These are phyloP conservation scores for Colletotrichum sojae DNA, from an alignment of 2,329 filamentous ascomycete genomes.

Conservation along the genomic window DNA sequence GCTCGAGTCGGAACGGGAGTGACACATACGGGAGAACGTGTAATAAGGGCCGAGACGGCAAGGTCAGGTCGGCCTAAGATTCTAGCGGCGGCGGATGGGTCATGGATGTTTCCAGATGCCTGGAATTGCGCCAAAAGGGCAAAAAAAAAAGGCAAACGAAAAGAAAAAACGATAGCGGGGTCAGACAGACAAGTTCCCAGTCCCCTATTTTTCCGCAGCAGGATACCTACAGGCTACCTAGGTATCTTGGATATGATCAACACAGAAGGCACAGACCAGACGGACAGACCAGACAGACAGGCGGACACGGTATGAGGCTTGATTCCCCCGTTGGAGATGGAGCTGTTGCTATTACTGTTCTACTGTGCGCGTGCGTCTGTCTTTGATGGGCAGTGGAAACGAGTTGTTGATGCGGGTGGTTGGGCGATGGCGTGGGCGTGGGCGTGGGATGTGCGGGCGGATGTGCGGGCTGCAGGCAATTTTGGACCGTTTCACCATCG, in stretches of 20 bases:
- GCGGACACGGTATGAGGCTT: too few relatives aligned
- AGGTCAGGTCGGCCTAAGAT: slow-evolving; percentile 19
- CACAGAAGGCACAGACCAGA: not conserved
- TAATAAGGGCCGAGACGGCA: slow-evolving; percentile 33
- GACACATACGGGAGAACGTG: slow-evolving; percentile 12
- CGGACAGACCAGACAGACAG: too few relatives aligned
- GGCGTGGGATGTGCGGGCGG: slow-evolving; percentile 8
- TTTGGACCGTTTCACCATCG: slow-evolving; percentile 32
- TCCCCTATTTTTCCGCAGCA: slow-evolving; percentile 18
- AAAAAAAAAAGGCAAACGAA: slow-evolving; percentile 5
- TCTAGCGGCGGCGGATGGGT: slow-evolving; percentile 37
- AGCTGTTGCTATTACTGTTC: not conserved
- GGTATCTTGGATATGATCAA: too few relatives aligned
- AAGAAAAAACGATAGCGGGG: slow-evolving; percentile 29
- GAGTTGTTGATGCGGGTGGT: not conserved
- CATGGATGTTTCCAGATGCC: slow-evolving; percentile 40
- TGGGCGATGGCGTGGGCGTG: slow-evolving; percentile 2
- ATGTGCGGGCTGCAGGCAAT: slow-evolving; percentile 21
- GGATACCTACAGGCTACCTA: not conserved
- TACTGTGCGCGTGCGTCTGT: not conserved
- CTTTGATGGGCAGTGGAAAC: slow-evolving; percentile 6
- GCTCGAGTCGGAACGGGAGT: slow-evolving; percentile 16
- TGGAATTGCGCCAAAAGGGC: not conserved
- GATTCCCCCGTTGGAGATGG: too few relatives aligned
- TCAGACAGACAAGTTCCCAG: slow-evolving; percentile 3